Conservation (phyloP, 1,139 yeast genomes). For the Trichomonascaceae sp. region DNA sequence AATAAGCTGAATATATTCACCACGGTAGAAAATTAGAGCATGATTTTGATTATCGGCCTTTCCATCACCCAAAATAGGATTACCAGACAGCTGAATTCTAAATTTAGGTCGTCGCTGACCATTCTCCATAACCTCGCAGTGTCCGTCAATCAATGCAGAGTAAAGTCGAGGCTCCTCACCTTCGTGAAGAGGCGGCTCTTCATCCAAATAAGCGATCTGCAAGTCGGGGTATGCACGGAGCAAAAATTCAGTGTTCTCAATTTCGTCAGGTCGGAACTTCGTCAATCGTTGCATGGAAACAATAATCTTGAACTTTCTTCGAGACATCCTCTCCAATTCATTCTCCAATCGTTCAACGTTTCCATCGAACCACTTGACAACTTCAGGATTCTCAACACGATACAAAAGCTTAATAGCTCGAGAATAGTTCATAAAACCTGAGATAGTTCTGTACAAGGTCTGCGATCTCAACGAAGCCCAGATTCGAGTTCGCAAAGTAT, state of each 20-base stretch:
- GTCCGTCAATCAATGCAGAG: slow-evolving; percentile 97
- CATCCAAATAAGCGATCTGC: slow-evolving; percentile 97
- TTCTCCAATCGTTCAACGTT: slow-evolving; percentile 92
- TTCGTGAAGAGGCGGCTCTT: slow-evolving; percentile 78
- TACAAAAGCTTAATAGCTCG: slow-evolving; percentile 95
- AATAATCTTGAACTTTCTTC: slow-evolving; percentile 95
- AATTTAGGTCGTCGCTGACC: slow-evolving; percentile 99
- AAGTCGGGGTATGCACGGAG: slow-evolving; percentile 97
- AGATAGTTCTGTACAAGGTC: slow-evolving; percentile 95
- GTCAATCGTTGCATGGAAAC: slow-evolving; percentile 98
- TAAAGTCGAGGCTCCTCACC: slow-evolving; percentile 97
- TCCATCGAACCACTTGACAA: slow-evolving; percentile 97
- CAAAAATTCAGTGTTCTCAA: slow-evolving; percentile 96
- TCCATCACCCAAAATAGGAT: slow-evolving; percentile 99
- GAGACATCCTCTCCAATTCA: slow-evolving; percentile 97
- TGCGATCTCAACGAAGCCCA: slow-evolving; percentile 99
- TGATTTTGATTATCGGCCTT: slow-evolving; percentile 98
- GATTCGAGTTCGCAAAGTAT: slow-evolving; percentile 94
- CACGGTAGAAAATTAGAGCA: slow-evolving; percentile 94
- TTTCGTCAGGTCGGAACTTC: slow-evolving; percentile 93
- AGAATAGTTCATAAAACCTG: slow-evolving; percentile 98
- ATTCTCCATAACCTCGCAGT: slow-evolving; percentile 94
- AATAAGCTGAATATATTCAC: slow-evolving; percentile 95
- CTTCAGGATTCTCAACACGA: slow-evolving; percentile 98
- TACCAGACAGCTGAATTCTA: slow-evolving; percentile 96